Conservation (phyloP, 305 asterid species). For the Fraxinus paxiana region DNA sequence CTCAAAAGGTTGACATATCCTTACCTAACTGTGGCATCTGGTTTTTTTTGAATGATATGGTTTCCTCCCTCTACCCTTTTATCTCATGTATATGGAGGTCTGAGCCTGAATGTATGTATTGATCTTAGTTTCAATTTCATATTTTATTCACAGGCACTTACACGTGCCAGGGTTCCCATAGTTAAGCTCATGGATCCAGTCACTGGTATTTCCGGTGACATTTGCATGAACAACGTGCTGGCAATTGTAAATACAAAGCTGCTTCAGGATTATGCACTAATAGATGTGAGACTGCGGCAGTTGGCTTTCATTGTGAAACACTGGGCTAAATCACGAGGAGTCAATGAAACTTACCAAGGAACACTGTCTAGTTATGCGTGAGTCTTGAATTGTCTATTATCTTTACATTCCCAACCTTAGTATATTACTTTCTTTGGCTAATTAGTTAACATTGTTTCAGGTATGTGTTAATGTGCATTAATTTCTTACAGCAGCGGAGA, state of each 20-base stretch:
- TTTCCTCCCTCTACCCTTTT: not conserved
- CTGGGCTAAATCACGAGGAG: slow-evolving; percentile 94
- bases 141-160: slow-evolving; percentile 64
- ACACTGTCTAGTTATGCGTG: slow-evolving; percentile 98
- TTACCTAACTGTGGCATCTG: not conserved
- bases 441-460: slow-evolving; percentile 44
- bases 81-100: not conserved
- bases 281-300: slow-evolving; percentile 80
- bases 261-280: slow-evolving; percentile 76
- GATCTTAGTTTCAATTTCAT: slow-evolving; percentile 13
- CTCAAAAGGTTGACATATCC: not conserved
- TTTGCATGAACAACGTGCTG: slow-evolving; percentile 78
- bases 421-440: not conserved
- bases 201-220: slow-evolving; percentile 84
- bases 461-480: slow-evolving; percentile 96
- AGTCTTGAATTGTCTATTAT: slow-evolving; percentile 28
- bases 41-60: not conserved
- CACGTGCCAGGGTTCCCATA: slow-evolving; percentile 92
- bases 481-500: slow-evolving; percentile 85
- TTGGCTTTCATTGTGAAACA: slow-evolving; percentile 89
- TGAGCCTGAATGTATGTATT: not conserved
- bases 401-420: slow-evolving; percentile 10
- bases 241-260: slow-evolving; percentile 90
- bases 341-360: slow-evolving; percentile 84
- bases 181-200: slow-evolving; percentile 96